Evolutionary conservation across 2,329 filamentous ascomycete genomes (phyloP).

Genomic region (Thielaviopsis euricoi): DNA sequence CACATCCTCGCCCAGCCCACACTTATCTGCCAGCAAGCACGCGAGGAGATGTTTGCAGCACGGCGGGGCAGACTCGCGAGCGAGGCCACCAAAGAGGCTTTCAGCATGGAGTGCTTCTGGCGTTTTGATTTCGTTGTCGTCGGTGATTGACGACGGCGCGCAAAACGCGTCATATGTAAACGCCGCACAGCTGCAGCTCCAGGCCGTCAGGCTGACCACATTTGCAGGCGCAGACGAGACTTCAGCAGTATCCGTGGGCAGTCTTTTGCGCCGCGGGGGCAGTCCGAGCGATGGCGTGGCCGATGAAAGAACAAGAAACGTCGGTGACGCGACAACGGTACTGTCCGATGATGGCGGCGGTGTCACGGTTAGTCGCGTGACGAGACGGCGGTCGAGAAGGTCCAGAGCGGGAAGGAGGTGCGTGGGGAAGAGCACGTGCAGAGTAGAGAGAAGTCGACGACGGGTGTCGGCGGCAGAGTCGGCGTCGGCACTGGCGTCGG

Average conservation of each 20-base stretch:
- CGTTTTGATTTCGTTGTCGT: no score
- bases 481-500: no score
- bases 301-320: neutral
- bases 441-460: constrained; percentile 44
- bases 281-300: no score
- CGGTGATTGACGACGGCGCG: neutral
- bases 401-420: constrained; percentile 74
- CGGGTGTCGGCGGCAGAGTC: constrained; percentile 9
- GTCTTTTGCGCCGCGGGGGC: neutral
- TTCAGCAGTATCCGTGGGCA: constrained; percentile 10
- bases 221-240: constrained; percentile 27
- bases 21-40: constrained; percentile 56
- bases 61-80: constrained; percentile 24
- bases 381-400: constrained; percentile 61
- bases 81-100: constrained; percentile 32
- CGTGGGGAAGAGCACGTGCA: constrained; percentile 73
- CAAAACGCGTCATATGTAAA: constrained; percentile 61
- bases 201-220: constrained; percentile 54
- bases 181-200: constrained; percentile 81
- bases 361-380: constrained; percentile 34
- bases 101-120: neutral
- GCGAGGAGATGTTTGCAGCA: constrained; percentile 85
- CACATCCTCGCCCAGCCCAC: constrained; percentile 19
- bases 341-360: no score
- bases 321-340: no score